Base-by-base conservation (phyloP, 345 rosid genomes). In the Camelina laxa region DNA sequence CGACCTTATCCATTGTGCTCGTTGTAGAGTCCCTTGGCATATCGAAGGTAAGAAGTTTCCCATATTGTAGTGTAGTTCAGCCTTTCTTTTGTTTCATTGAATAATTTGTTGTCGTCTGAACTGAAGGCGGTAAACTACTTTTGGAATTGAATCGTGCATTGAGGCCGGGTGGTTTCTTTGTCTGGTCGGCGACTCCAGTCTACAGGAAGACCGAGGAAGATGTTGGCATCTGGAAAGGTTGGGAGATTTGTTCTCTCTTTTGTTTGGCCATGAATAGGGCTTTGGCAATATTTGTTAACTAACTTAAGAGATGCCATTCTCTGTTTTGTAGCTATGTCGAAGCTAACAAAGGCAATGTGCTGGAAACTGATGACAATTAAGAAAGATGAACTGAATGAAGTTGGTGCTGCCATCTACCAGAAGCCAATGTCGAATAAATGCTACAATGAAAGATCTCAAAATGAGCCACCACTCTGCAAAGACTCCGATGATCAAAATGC, bases 1-100 rank as follows among this genome's bases (percentile, higher is more conserved):
- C 64, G 97, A 93, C 77, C 75, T 82, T 74, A 82, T 93, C 55
- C 97, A 89, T 75, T 93, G 97, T 87, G 93, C 97, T 60, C 93
- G 97, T 60, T 93, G 98, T 73, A 89, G 98, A 77, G 98, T 93
- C 42, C 97, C 98, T 21, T 93, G 98, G 98, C 96, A 93, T 72
- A 76, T 82, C n/a, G 98, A 93, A 87, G 98, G 96, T 87, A 62
- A 70, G 45, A 31, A 33, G 21, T 3, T 74, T 38, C 36, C 42
- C 21, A 44, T 64, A 39, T 30, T 77, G 39, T 19, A 24, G 19
- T 54, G 16, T 5, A 0, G 3, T 4, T 49, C n/a, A 10, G 17
- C 41, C 31, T 68, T 15, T 30, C 1, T 41, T 7, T 14, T 45
- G 12, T 33, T 70, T 13, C 45, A 9, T 56, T 0, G 6, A 31